phyloP scores from a whole-genome alignment of 805 yeast genomes.

The Saccharomycopsis sp. region DNA sequence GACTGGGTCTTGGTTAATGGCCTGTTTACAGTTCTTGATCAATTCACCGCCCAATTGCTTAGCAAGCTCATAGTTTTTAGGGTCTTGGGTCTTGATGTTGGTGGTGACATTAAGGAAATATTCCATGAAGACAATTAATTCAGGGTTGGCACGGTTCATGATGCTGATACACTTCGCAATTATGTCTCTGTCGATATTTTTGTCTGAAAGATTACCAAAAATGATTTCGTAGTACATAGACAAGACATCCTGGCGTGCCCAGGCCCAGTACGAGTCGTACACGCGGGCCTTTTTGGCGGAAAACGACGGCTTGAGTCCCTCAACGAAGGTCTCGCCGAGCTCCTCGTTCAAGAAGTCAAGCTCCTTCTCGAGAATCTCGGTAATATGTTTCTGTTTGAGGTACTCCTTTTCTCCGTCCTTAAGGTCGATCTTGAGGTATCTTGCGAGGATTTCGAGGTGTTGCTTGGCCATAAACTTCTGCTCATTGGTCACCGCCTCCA shows the following conservation, averaged over 20 bases:
- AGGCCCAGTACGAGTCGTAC: conserved; percentile 98
- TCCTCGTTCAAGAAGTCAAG: conserved; percentile 69
- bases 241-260: conserved; percentile 97
- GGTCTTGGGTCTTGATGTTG: conserved; percentile 75
- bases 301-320: conserved; percentile 86
- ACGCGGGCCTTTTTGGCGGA: conserved; percentile 90
- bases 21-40: conserved; percentile 92
- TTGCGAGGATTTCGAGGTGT: conserved; percentile 82
- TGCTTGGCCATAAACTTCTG: conserved; percentile 44
- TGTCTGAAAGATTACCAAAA: conserved; percentile 81
- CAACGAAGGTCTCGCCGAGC: conserved; percentile 89
- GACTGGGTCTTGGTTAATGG: conserved; percentile 72
- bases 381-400: conserved; percentile 72
- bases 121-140: conserved; percentile 93
- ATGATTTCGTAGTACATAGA: conserved; percentile 93
- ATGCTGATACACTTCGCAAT: conserved; percentile 93
- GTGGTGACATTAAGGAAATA: conserved; percentile 62
- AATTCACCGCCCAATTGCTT: conserved; percentile 86
- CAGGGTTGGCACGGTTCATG: conserved; percentile 95
- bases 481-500: conserved; percentile 56
- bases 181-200: conserved; percentile 90
- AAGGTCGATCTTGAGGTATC: conserved; percentile 88
- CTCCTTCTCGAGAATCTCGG: conserved; percentile 77
- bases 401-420: conserved; percentile 84
- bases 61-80: conserved; percentile 62